Percentiles rank a stretch among this genome's conserved stretches.
Evolutionary conservation across 805 yeast species (phyloP).

Genomic region (Jamesozyma spencerorum): DNA sequence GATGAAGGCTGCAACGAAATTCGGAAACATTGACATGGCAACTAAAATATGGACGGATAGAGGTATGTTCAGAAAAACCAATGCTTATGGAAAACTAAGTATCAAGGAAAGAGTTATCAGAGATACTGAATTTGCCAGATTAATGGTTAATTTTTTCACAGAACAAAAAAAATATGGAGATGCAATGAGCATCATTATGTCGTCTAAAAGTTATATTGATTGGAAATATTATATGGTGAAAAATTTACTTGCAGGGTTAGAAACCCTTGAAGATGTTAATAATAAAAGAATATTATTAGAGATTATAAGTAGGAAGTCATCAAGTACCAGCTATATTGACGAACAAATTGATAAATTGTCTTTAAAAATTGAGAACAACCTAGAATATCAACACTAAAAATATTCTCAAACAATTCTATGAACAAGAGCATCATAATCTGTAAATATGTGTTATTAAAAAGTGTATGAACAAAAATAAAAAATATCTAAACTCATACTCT

Average conservation of each 20-base stretch:
- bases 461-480: too few species aligned
- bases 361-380: slow-evolving; percentile 4
- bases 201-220: slow-evolving; percentile 57
- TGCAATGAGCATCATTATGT: slow-evolving; percentile 56
- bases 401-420: too few species aligned
- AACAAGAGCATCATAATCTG: too few species aligned
- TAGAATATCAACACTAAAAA: too few species aligned
- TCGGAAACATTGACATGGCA: slow-evolving; percentile 49
- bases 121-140: slow-evolving; percentile 48
- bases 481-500: not conserved
- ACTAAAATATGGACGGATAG: slow-evolving; percentile 68
- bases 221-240: slow-evolving; percentile 52
- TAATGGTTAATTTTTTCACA: slow-evolving; percentile 55
- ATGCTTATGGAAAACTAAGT: slow-evolving; percentile 43
- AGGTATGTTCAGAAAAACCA: slow-evolving; percentile 57
- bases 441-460: slow-evolving; percentile 1
- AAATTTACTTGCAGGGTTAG: slow-evolving; percentile 33
- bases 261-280: slow-evolving; percentile 36
- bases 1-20: slow-evolving; percentile 54
- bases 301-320: slow-evolving; percentile 26
- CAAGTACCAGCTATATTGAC: slow-evolving; percentile 13
- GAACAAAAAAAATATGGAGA: slow-evolving; percentile 50
- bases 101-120: slow-evolving; percentile 30
- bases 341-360: slow-evolving; percentile 14
- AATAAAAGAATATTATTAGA: slow-evolving; percentile 26